Evolutionary conservation across 306 rosid genomes (phyloP), one percentile per base, ranked within the genome.

Genomic region (Ceratonia siliqua): DNA sequence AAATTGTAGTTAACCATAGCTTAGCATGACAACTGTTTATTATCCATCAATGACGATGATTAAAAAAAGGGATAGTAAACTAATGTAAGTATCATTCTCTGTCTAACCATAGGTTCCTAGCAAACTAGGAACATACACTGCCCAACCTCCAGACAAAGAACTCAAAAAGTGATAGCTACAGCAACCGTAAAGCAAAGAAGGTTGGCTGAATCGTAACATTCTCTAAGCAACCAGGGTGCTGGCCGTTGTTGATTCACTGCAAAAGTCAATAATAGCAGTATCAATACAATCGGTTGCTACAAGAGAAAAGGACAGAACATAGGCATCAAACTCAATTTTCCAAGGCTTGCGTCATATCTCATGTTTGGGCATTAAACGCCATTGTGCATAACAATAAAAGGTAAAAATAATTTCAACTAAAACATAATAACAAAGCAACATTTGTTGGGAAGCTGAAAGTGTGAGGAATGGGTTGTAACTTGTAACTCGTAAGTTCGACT

Each of bases 211-310:
- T 18, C 2, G 38, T 3, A 17, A 27, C 22, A 27, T 32, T 41
- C 33, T 52, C 62, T 70, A 70, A 30, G 64, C 63, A 54, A 53
- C 75, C 50, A 70, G 22, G 8, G 65, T 70, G 75, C 75, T 70
- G 10, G 75, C 75, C 2, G 75, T 70, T 21, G 75, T 70, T 36
- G 75, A 70, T 36, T 70, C 75, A 9, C 75, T 68, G 58, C 42
- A 64, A 13, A 10, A 41, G 20, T 22, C 53, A 41, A 12, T 1
- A 5, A 9, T 24, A 20, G 5, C 11, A 64, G 36, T 21, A n/a
- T 0, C 0, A 18, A 42, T n/a, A 64, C 21, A 1, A 5, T 30
- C 5, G 6, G 2, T 41, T 18, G 52, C 18, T 4, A 28, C 17
- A 5, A 4, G n/a, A n/a, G n/a, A n/a, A 21, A 32, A 63, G 13